Evolutionary conservation across 108 stramenopile genomes (phyloP), one percentile per base, ranked within the genome.

Genomic region (Cylindrotheca closterium): DNA sequence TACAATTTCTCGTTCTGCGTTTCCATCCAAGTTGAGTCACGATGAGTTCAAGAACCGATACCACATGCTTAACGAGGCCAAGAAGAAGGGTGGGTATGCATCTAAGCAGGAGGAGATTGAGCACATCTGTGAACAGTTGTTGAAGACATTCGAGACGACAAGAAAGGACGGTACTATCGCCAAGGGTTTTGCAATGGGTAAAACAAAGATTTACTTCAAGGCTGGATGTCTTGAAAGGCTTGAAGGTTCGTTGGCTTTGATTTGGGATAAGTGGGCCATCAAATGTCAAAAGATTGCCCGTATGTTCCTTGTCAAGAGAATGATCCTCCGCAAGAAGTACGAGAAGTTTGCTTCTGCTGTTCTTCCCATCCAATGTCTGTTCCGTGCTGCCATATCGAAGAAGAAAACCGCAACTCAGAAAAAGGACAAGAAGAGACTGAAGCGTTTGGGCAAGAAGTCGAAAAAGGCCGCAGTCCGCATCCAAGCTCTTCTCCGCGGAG

Each of bases 1-100:
- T 19, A 77, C 82, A 10, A 93, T 98, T 47, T 79, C 92, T 24
- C 81, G 98, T 48, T 93, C 93, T 21, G 94, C 92, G 25, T 98
- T 91, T 66, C 96, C 98, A 19, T 96, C 96, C 67, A 94, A 93
- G 32, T 75, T 96, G 28, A 46, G 76, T 17, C 80, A 87, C 52
- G 69, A 63, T 21, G 85, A 85, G 27, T 84, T 96, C 23, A 63
- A 77, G 47, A 70, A 81, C 18, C 74, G 85, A 32, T 90, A 85
- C 58, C 67, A 58, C 45, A 75, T 75, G 68, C 49, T 77, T 30
- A 73, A 73, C 34, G 51, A 48, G 27, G 55, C 25, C 49, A 70
- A 65, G 31, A 55, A 49, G 1, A 66, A 70, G 59, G 33, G 23
- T 46, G 67, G 58, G 15, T 65, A 75, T 29, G 30, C 65, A 17